Base-by-base conservation (phyloP, 257 asterid species). In the Ilex asprella region DNA sequence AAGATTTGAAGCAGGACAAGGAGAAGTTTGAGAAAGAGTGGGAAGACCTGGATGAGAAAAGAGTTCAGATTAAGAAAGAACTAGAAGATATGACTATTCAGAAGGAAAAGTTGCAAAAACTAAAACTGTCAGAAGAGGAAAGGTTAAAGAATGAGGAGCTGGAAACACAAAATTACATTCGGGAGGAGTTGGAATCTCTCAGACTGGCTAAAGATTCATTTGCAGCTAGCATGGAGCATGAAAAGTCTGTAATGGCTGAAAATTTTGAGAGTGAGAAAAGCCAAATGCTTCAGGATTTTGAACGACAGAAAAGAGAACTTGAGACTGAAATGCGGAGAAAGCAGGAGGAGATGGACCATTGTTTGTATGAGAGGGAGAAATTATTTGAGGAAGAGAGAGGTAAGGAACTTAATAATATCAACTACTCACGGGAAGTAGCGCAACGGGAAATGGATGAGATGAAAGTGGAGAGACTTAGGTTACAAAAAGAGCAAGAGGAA, bases 21-120 rank as follows among this genome's bases (percentile, higher is more conserved):
- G 90, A 79, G 79, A 89, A 75, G 65, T 93, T 93, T 69, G 97
- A 93, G 79, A 85, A 79, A 70, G 97, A 93, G 67, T 93, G 99
- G 99, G 97, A 89, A 78, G 92, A 78, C 74, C 83, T 93, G 50
- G 99, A 93, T 71, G 84, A 66, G 61, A 93, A 72, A 80, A 74
- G 92, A 73, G 77, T 75, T 39, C 81, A 73, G 70, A 70, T 85
- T 65, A 81, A 67, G 76, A 86, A 78, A 81, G 94, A 87, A 76
- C 76, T 82, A 58, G 84, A 77, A 58, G 81, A 78, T 59, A 60
- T 87, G 60, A 72, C 76, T 57, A 82, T 82, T 69, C 80, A 82
- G 79, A 81, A 76, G 70, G 76, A 15, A 29, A 65, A 61, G 55
- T 60, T 89, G 2, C 89, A 89, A 71, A 89, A 84, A 75, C 61